A percentile compares a stretch with the other conserved stretches of the same genome.
Conservation (phyloP, 208 protist genomes). For the Acanthamoeba healyi region DNA sequence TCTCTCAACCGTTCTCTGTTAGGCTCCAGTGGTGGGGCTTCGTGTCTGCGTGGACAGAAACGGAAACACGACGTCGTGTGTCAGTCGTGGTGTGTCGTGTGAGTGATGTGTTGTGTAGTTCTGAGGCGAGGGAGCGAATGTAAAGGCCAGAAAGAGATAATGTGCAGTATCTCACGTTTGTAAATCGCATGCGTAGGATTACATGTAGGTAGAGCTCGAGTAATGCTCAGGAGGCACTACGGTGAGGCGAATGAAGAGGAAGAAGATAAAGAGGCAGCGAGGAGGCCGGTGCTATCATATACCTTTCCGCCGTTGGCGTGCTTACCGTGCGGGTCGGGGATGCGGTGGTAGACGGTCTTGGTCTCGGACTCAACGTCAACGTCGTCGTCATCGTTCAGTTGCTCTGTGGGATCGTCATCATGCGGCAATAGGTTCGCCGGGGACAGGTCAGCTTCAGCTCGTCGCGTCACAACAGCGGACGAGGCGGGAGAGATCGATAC, state of each 20-base stretch:
- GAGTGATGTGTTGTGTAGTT: too few relatives aligned
- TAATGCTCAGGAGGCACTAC: background rate
- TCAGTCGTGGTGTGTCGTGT: too few relatives aligned
- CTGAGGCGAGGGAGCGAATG: background rate
- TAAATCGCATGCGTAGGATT: too few relatives aligned
- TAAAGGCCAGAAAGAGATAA: too few relatives aligned
- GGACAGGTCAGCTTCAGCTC: too few relatives aligned
- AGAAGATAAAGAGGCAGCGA: background rate
- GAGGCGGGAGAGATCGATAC: background rate
- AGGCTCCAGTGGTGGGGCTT: background rate
- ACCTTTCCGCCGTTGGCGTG: slow-evolving; percentile 37
- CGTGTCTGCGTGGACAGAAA: background rate
- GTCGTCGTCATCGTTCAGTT: background rate
- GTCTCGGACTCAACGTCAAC: background rate
- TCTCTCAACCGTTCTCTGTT: background rate
- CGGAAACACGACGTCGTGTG: too few relatives aligned
- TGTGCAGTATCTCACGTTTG: too few relatives aligned
- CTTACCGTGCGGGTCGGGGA: slow-evolving; percentile 5
- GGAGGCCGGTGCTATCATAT: slow-evolving; percentile 31
- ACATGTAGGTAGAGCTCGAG: too few relatives aligned
- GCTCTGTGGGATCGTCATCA: too few relatives aligned
- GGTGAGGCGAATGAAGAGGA: too few relatives aligned
- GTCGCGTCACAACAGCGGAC: background rate
- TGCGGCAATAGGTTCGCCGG: too few relatives aligned
- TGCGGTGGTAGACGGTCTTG: slow-evolving; percentile 33